Conservation (phyloP, 768 basidiomycete genomes). For the Mycena floridula region DNA sequence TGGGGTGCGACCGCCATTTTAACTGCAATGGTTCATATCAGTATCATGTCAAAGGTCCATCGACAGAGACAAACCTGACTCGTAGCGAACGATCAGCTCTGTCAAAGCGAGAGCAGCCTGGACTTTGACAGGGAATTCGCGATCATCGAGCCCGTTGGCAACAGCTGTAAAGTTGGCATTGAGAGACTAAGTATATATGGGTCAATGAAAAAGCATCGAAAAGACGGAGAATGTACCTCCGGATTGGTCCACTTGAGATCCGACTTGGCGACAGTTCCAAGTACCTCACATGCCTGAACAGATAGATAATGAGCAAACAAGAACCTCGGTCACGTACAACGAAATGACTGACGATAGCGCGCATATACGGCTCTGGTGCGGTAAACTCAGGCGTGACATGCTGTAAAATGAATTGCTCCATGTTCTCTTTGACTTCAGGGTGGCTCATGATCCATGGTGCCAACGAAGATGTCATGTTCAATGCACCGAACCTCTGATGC, state of each 20-base stretch:
- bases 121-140: constrained; percentile 77
- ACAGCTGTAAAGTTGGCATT: constrained; percentile 59
- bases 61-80: constrained; percentile 61
- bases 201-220: background rate
- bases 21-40: constrained; percentile 33
- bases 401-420: constrained; percentile 73
- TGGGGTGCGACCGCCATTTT: constrained; percentile 63
- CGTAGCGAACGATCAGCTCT: constrained; percentile 61
- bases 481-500: constrained; percentile 72
- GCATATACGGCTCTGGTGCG: constrained; percentile 62
- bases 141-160: constrained; percentile 65
- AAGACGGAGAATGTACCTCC: constrained; percentile 37
- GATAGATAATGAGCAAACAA: constrained; percentile 6
- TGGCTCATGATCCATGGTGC: constrained; percentile 80
- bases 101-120: constrained; percentile 79
- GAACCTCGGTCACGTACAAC: too few relatives aligned
- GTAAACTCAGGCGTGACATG: constrained; percentile 73
- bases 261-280: constrained; percentile 66
- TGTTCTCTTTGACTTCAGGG: constrained; percentile 61
- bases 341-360: constrained; percentile 79
- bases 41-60: constrained; percentile 14
- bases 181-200: constrained; percentile 39
- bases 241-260: constrained; percentile 62
- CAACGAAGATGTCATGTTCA: constrained; percentile 76
- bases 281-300: constrained; percentile 69